phyloP scores from a whole-genome alignment of 495 filamentous ascomycete genomes.

The Penicillium paxilli region DNA sequence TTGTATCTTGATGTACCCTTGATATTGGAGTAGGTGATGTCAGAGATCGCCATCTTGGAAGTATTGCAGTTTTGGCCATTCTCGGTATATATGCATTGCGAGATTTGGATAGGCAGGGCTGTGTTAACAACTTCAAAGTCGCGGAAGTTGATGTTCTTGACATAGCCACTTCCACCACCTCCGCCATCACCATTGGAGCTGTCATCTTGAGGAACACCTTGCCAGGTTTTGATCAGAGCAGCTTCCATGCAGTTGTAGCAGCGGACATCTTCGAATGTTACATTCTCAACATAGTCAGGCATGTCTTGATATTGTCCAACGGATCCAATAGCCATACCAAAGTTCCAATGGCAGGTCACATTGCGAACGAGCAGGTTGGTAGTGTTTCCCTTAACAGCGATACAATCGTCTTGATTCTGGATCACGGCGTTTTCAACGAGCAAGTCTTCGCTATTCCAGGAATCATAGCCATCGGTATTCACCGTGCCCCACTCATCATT shows the following conservation, averaged over 20 bases:
- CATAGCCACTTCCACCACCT: slow-evolving; percentile 34
- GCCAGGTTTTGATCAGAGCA: slow-evolving; percentile 58
- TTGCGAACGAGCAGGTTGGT: slow-evolving; percentile 39
- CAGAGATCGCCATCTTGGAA: slow-evolving; percentile 48
- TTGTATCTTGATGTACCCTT: slow-evolving; percentile 55
- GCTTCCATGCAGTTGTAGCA: slow-evolving; percentile 47
- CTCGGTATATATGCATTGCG: slow-evolving; percentile 55
- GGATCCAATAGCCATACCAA: slow-evolving; percentile 41
- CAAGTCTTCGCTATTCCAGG: slow-evolving; percentile 32
- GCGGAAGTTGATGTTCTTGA: slow-evolving; percentile 53
- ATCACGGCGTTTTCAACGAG: slow-evolving; percentile 32
- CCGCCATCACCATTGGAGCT: slow-evolving; percentile 35
- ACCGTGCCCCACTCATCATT: slow-evolving; percentile 30
- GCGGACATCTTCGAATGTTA: slow-evolving; percentile 26
- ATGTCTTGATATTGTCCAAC: slow-evolving; percentile 43
- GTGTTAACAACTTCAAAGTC: slow-evolving; percentile 49
- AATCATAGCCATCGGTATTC: slow-evolving; percentile 45
- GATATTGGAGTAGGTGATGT: slow-evolving; percentile 58
- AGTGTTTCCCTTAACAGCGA: slow-evolving; percentile 41
- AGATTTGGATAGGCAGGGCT: slow-evolving; percentile 58
- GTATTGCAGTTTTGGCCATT: slow-evolving; percentile 44
- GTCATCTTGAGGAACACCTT: slow-evolving; percentile 25
- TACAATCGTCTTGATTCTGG: slow-evolving; percentile 36
- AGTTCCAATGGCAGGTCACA: slow-evolving; percentile 28
- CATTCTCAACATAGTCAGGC: slow-evolving; percentile 30